Evolutionary conservation across 164 flowering plant species (phyloP).

Genomic region (Hamamelis virginiana): DNA sequence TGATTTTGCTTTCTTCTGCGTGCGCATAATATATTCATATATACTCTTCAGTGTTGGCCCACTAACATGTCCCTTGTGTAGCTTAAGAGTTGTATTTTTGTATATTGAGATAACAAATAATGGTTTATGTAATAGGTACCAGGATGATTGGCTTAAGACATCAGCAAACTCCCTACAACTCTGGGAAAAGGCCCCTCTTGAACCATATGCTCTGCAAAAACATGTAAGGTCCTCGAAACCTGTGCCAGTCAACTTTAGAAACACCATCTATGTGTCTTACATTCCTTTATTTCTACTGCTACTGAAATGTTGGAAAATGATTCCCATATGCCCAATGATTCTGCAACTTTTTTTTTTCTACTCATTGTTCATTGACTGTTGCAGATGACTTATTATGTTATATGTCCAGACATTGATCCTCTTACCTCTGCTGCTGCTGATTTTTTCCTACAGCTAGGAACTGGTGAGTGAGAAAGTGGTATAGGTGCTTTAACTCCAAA

Average conservation of each 20-base stretch:
- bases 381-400: constrained; percentile 81
- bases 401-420: constrained; percentile 93
- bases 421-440: constrained; percentile 87
- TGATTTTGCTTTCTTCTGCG: too few relatives aligned
- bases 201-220: constrained; percentile 90
- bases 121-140: constrained; percentile 59
- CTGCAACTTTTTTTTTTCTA: neutral
- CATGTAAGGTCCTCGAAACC: constrained; percentile 51
- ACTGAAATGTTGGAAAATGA: neutral
- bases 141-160: constrained; percentile 99
- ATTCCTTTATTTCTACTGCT: neutral
- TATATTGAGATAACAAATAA: neutral
- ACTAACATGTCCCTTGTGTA: neutral
- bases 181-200: constrained; percentile 99
- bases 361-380: constrained; percentile 20
- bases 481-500: neutral
- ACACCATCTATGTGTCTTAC: neutral
- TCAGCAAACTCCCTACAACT: constrained; percentile 74
- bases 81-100: neutral
- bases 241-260: neutral
- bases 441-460: constrained; percentile 93
- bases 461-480: constrained; percentile 58
- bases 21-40: too few relatives aligned
- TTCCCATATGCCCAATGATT: neutral
- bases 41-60: neutral